phyloP scores from a whole-genome alignment of 139 green algal species.

The Closterium sp. region DNA sequence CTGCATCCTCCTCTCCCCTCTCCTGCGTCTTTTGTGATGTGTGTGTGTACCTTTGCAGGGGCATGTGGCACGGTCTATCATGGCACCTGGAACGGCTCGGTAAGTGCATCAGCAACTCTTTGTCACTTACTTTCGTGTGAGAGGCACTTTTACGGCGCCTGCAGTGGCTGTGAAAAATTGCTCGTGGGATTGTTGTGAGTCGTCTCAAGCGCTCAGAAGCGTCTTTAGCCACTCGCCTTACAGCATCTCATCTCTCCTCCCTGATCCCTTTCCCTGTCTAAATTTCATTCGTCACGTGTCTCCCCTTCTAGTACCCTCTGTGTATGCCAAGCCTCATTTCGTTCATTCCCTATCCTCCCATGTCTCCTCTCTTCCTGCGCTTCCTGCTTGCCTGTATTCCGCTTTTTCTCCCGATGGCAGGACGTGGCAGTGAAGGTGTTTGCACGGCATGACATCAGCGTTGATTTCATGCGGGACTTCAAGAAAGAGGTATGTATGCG shows the following conservation, averaged over 20 bases:
- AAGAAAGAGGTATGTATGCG: conserved; percentile 44
- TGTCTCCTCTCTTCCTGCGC: too few species aligned
- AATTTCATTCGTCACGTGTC: too few species aligned
- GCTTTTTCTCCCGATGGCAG: not conserved
- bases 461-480: conserved; percentile 26
- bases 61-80: conserved; percentile 31
- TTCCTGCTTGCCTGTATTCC: too few species aligned
- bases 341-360: not conserved
- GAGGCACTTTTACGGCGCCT: too few species aligned
- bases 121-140: too few species aligned
- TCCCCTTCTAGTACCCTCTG: too few species aligned
- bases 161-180: too few species aligned
- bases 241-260: not conserved
- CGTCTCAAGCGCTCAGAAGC: too few species aligned
- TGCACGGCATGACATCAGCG: conserved; percentile 33
- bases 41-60: not conserved
- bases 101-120: too few species aligned
- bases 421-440: conserved; percentile 53
- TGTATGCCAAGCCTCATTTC: too few species aligned
- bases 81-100: conserved; percentile 20
- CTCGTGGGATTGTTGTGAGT: too few species aligned
- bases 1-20: not conserved
- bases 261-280: too few species aligned
- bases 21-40: not conserved
- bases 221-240: not conserved